A percentile compares a stretch with the other conserved stretches of the same genome.
phyloP scores from a whole-genome alignment of 768 basidiomycete genomes.

The Mycena pura region DNA sequence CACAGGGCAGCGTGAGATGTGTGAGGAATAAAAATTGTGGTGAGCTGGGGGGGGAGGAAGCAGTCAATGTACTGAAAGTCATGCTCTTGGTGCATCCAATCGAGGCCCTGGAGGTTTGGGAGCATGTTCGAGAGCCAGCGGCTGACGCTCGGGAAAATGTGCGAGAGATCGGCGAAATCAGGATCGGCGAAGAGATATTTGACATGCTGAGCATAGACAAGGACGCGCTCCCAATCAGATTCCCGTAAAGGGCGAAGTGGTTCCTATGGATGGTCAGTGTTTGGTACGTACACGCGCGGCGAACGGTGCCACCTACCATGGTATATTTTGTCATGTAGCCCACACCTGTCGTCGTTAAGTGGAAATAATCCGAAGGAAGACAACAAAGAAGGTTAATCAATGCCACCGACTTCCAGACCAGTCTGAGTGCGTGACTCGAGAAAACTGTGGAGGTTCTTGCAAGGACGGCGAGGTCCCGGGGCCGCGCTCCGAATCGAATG shows the following conservation, averaged over 20 bases:
- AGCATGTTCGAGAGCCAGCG: background rate
- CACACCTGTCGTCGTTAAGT: background rate
- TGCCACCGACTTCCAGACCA: background rate
- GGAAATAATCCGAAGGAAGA: background rate
- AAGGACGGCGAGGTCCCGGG: no score
- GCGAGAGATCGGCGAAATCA: no score
- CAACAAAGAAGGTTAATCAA: background rate
- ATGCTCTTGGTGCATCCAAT: background rate
- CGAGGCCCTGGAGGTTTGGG: background rate
- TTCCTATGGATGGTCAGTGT: background rate
- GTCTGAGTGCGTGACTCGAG: no score
- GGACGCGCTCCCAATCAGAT: no score
- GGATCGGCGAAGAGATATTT: background rate
- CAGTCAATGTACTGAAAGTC: background rate
- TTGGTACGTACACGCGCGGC: background rate
- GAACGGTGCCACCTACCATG: background rate
- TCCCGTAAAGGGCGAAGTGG: no score
- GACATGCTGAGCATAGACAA: background rate
- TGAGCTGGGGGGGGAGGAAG: background rate
- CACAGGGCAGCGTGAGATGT: background rate
- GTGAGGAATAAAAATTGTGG: background rate
- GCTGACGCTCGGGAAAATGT: no score
- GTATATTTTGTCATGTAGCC: background rate
- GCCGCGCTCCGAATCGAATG: no score
- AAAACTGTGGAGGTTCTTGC: no score